Conservation (phyloP, 2,329 filamentous ascomycete species). For the Lasiodiplodia sp. region DNA sequence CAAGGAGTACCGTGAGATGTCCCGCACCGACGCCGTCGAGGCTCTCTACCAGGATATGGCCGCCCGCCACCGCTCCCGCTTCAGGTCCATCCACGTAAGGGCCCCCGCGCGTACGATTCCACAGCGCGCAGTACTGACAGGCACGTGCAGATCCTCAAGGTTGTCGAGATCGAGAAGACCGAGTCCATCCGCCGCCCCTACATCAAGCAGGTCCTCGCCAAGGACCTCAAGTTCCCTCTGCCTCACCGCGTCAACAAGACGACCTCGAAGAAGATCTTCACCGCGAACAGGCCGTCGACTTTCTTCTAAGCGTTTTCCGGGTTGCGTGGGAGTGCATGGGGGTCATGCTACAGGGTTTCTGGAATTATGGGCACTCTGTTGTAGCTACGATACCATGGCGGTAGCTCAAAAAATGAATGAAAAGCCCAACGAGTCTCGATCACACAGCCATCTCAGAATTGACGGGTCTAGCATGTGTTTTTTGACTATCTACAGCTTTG, state of each 20-base stretch:
- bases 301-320: slow-evolving; percentile 79
- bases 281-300: slow-evolving; percentile 90
- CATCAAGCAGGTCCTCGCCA: slow-evolving; percentile 97
- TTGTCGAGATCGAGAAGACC: slow-evolving; percentile 91
- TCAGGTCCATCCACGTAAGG: slow-evolving; percentile 98
- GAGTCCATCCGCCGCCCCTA: slow-evolving; percentile 97
- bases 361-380: slow-evolving; percentile 47
- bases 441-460: background rate
- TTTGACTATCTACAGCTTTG: slow-evolving; percentile 20
- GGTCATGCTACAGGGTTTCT: slow-evolving; percentile 39
- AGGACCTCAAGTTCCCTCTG: slow-evolving; percentile 97
- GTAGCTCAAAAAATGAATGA: slow-evolving; percentile 50
- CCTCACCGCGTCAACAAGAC: slow-evolving; percentile 92
- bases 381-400: slow-evolving; percentile 43
- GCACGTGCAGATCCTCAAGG: slow-evolving; percentile 83
- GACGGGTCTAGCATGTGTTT: background rate
- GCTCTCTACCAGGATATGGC: slow-evolving; percentile 99
- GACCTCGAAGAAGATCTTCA: slow-evolving; percentile 88
- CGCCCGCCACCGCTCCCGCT: slow-evolving; percentile 96
- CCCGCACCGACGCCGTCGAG: slow-evolving; percentile 92
- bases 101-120: slow-evolving; percentile 9
- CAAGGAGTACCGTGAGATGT: slow-evolving; percentile 99
- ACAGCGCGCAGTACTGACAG: background rate
- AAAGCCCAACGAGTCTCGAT: slow-evolving; percentile 42
- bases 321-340: slow-evolving; percentile 49